Conservation (phyloP, 2,329 filamentous ascomycete genomes). For the Curvularia sp. region DNA sequence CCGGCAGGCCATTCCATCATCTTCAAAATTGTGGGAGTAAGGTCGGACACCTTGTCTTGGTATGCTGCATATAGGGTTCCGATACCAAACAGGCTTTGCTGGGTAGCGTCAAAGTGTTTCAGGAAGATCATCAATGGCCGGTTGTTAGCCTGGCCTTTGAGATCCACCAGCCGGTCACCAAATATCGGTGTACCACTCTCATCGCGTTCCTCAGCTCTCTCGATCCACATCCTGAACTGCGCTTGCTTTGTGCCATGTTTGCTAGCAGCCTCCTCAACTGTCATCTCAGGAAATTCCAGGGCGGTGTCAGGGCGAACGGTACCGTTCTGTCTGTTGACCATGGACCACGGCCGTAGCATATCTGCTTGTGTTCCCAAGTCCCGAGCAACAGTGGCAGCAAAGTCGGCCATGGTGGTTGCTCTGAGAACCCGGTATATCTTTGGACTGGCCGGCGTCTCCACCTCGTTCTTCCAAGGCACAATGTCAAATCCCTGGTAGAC, state of each 20-base stretch:
- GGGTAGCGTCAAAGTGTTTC: constrained; percentile 85
- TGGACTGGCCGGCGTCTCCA: constrained; percentile 69
- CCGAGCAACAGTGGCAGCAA: constrained; percentile 73
- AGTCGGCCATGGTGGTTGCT: constrained; percentile 76
- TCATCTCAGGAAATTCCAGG: constrained; percentile 77
- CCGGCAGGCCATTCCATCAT: constrained; percentile 88
- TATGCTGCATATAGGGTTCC: constrained; percentile 87
- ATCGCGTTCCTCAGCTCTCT: constrained; percentile 71
- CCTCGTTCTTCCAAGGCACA: constrained; percentile 63
- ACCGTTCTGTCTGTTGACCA: constrained; percentile 99
- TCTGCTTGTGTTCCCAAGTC: constrained; percentile 73
- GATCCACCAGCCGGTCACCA: constrained; percentile 67
- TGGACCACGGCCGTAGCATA: constrained; percentile 85
- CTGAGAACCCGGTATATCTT: constrained; percentile 76
- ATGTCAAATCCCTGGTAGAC: constrained; percentile 86
- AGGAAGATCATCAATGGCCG: constrained; percentile 82
- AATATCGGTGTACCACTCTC: constrained; percentile 76
- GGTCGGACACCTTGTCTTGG: constrained; percentile 85
- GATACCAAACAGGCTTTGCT: constrained; percentile 76
- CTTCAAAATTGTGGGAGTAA: constrained; percentile 77
- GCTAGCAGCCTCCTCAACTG: constrained; percentile 67
- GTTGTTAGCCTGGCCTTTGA: constrained; percentile 60
- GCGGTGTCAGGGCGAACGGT: constrained; percentile 90
- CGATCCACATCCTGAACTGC: constrained; percentile 83
- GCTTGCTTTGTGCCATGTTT: constrained; percentile 73